A percentile compares a stretch with the other conserved stretches of the same genome.
Evolutionary conservation across 2,329 filamentous ascomycete genomes (phyloP).

Genomic region (Dothiorella sarmentorum): DNA sequence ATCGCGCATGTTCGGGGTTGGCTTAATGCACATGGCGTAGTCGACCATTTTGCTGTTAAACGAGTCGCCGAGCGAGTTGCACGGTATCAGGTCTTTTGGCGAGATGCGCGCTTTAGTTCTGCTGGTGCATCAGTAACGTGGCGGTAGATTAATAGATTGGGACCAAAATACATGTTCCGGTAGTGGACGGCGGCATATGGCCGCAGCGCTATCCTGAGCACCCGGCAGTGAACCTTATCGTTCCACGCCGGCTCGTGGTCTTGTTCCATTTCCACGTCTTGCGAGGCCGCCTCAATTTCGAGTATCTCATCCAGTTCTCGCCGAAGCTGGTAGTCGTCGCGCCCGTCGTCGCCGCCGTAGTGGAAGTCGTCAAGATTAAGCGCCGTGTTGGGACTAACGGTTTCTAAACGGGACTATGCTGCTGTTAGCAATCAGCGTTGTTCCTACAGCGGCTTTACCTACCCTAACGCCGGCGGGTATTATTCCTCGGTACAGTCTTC

Average conservation of each 20-base stretch:
- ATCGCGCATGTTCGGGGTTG: not conserved
- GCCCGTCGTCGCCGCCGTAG: not conserved
- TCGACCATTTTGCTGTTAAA: not conserved
- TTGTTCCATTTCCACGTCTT: not conserved
- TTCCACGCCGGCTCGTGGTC: not conserved
- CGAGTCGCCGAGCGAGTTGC: not conserved
- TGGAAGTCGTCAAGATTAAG: not conserved
- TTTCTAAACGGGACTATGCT: not conserved
- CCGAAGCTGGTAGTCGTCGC: not conserved
- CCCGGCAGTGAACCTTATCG: not conserved
- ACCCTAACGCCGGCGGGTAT: not conserved
- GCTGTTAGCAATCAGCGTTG: not conserved
- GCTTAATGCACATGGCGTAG: not conserved
- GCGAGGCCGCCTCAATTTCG: not conserved
- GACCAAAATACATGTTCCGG: not conserved
- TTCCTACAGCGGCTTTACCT: not conserved
- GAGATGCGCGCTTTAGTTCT: not conserved
- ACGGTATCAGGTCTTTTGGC: not conserved
- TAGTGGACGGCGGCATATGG: not conserved
- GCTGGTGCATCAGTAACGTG: not conserved
- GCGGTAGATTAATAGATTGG: not conserved
- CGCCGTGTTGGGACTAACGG: not conserved
- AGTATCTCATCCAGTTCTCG: not conserved
- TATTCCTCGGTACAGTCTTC: not conserved
- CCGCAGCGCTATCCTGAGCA: not conserved